Conservation (phyloP, 805 yeast genomes). For the Kluyveromyces siamensis region DNA sequence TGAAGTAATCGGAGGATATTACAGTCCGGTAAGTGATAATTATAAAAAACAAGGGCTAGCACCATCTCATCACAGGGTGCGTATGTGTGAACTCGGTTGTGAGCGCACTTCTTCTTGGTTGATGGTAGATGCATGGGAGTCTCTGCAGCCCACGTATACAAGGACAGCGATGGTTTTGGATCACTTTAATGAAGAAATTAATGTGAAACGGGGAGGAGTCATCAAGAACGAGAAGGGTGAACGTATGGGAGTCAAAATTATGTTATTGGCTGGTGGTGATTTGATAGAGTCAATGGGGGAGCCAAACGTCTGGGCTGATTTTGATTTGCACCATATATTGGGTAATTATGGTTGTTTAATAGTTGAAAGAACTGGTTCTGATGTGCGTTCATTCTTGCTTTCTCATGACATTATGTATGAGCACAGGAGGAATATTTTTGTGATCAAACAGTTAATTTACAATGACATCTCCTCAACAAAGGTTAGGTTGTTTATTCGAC, state of each 20-base stretch:
- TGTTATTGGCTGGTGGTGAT: slow-evolving; percentile 97
- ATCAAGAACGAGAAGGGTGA: slow-evolving; percentile 52
- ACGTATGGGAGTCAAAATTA: slow-evolving; percentile 77
- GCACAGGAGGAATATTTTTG: slow-evolving; percentile 86
- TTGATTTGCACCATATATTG: slow-evolving; percentile 85
- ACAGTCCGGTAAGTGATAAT: slow-evolving; percentile 89
- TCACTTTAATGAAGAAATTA: slow-evolving; percentile 92
- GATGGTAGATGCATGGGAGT: slow-evolving; percentile 99
- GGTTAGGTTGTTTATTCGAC: slow-evolving; percentile 80
- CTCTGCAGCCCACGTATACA: slow-evolving; percentile 81
- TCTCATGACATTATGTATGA: slow-evolving; percentile 97
- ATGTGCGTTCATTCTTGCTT: slow-evolving; percentile 83
- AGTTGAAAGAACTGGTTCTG: slow-evolving; percentile 94
- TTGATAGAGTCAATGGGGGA: slow-evolving; percentile 99
- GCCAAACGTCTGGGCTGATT: slow-evolving; percentile 98
- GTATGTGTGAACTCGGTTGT: slow-evolving; percentile 98
- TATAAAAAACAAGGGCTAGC: slow-evolving; percentile 92
- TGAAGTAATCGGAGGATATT: slow-evolving; percentile 94
- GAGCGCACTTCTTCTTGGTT: slow-evolving; percentile 95
- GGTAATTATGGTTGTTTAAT: slow-evolving; percentile 95
- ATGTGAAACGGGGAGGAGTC: slow-evolving; percentile 75
- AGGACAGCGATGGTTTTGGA: slow-evolving; percentile 93
- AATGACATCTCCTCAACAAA: slow-evolving; percentile 95
- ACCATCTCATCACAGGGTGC: slow-evolving; percentile 76
- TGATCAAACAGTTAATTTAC: slow-evolving; percentile 90